Conservation (phyloP, 2,329 filamentous ascomycete genomes). For the Phialophora tarda region DNA sequence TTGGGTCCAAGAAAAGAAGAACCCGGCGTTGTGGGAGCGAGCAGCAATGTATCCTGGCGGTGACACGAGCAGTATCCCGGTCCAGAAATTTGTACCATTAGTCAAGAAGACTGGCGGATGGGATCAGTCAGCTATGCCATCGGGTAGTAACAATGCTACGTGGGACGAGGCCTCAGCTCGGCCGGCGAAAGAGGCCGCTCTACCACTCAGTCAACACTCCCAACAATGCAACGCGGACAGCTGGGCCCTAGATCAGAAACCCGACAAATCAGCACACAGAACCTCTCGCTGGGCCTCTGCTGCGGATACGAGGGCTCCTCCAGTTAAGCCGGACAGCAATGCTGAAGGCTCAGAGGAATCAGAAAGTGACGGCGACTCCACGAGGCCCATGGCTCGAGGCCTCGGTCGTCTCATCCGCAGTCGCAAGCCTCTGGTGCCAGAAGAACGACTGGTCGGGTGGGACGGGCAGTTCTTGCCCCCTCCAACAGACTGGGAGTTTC, state of each 20-base stretch:
- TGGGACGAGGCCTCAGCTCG: neutral
- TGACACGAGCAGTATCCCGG: neutral
- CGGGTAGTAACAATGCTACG: neutral
- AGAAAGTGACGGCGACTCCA: constrained; percentile 27
- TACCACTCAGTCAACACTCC: neutral
- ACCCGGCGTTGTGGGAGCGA: neutral
- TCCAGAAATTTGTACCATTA: neutral
- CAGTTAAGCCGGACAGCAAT: constrained; percentile 30
- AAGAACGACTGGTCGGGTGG: constrained; percentile 47
- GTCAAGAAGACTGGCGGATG: neutral
- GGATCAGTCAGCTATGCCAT: neutral
- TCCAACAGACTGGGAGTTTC: constrained; percentile 54
- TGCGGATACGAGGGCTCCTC: constrained; percentile 24
- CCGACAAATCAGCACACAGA: neutral
- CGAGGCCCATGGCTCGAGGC: constrained; percentile 20
- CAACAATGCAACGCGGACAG: neutral
- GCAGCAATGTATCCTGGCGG: neutral
- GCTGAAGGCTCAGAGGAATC: constrained; percentile 32
- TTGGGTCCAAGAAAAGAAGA: neutral
- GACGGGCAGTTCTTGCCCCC: constrained; percentile 54
- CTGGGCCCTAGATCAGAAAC: neutral
- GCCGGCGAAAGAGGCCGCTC: neutral
- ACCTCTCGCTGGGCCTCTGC: constrained; percentile 23
- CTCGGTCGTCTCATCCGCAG: constrained; percentile 29
- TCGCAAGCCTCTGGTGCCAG: constrained; percentile 10